Evolutionary conservation across 1,139 yeast genomes (phyloP).

Genomic region (Scheffersomyces insectosa): DNA sequence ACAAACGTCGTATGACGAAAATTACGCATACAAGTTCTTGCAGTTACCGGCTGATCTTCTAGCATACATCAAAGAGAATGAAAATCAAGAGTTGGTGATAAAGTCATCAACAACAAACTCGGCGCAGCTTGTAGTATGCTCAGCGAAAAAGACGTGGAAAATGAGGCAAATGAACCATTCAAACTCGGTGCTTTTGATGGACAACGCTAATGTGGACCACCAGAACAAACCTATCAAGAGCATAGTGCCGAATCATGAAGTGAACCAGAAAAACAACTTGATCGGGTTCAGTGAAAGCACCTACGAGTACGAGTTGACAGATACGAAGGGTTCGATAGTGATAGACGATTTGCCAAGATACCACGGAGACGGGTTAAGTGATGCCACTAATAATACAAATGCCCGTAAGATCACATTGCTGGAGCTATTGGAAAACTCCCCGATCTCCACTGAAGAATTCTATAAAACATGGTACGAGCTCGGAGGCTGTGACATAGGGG

Average conservation of each 20-base stretch:
- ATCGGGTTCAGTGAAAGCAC: constrained; percentile 44
- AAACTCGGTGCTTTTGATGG: constrained; percentile 66
- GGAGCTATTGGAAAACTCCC: constrained; percentile 46
- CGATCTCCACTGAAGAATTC: constrained; percentile 61
- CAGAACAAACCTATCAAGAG: constrained; percentile 6
- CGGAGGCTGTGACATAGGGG: constrained; percentile 58
- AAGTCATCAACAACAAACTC: constrained; percentile 36
- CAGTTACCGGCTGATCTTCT: constrained; percentile 61
- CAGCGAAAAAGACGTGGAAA: constrained; percentile 58
- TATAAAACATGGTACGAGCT: constrained; percentile 48
- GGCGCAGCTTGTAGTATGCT: constrained; percentile 63
- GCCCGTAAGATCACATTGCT: constrained; percentile 23
- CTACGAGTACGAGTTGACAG: constrained; percentile 54
- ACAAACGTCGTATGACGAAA: constrained; percentile 21
- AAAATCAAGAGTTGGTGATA: constrained; percentile 34
- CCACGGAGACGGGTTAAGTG: constrained; percentile 11
- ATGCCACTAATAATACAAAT: constrained; percentile 20
- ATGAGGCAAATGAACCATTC: constrained; percentile 85
- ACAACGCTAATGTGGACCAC: constrained; percentile 25
- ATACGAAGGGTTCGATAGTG: constrained; percentile 44
- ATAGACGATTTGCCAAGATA: constrained; percentile 49
- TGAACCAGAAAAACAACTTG: constrained; percentile 14
- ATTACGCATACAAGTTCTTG: constrained; percentile 51
- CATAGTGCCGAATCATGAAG: background rate
- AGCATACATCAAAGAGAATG: constrained; percentile 34